phyloP scores from a whole-genome alignment of 2,329 filamentous ascomycete species.

The Verticillium isaacii region DNA sequence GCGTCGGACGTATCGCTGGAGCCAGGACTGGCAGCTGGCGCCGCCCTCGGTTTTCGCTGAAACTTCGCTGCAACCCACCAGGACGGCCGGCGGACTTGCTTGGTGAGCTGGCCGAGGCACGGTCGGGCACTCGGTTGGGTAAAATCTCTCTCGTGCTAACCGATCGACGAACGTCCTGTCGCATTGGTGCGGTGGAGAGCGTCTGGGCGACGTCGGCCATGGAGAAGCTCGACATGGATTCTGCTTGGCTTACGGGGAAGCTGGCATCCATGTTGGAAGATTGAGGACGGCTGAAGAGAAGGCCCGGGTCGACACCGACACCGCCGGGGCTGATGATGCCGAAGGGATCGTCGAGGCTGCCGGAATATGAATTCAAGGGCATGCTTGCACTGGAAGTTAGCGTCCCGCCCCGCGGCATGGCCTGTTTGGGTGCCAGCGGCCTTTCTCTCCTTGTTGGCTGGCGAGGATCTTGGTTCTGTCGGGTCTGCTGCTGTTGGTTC shows the following conservation, averaged over 20 bases:
- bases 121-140: constrained; percentile 36
- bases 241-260: constrained; percentile 16
- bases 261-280: constrained; percentile 40
- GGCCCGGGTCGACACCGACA: constrained; percentile 53
- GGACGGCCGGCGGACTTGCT: constrained; percentile 39
- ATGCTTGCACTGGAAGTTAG: constrained; percentile 18
- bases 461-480: constrained; percentile 6
- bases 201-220: constrained; percentile 9
- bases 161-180: constrained; percentile 37
- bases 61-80: constrained; percentile 47
- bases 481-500: constrained; percentile 16
- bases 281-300: constrained; percentile 50
- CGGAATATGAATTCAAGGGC: constrained; percentile 35
- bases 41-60: constrained; percentile 47
- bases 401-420: constrained; percentile 22
- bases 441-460: constrained; percentile 36
- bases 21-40: constrained; percentile 41
- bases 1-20: constrained; percentile 34
- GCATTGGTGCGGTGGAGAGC: constrained; percentile 16
- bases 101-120: constrained; percentile 42
- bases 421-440: constrained; percentile 45
- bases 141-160: constrained; percentile 38
- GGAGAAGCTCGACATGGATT: constrained; percentile 13
- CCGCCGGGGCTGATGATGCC: constrained; percentile 35
- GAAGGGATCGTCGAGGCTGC: constrained; percentile 46